Base-by-base conservation (phyloP, 1,284 basidiomycete genomes). In the Trichosporon sp. region DNA sequence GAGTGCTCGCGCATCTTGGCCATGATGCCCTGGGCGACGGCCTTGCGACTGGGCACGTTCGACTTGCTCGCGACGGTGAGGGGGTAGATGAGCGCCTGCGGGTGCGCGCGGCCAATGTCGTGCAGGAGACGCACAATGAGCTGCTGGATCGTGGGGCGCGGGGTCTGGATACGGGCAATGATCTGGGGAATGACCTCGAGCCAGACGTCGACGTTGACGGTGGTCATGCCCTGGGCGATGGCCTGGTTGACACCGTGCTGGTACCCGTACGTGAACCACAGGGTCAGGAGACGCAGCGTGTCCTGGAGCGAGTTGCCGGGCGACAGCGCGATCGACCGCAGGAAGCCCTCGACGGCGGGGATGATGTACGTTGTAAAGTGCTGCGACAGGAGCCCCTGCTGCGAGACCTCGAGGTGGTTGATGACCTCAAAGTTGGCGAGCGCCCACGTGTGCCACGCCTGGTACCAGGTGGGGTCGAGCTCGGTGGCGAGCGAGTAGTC, bases 381-480 rank as follows among this genome's bases (percentile, higher is more conserved):
- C 51, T 87, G 87, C 13, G 89, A 87, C 1, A 89, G 88, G n/a
- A 92, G 82, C 66, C 92, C 91, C n/a, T 86, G 84, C 74, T 88
- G 87, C 75, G 90, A 88, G 65, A 84, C 87, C 79, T 96, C 93
- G 72, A 94, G 84, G 76, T 90, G 88, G n/a, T 88, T 87, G 69
- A 99, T 91, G 71, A 98, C 93, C 73, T 98, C 94, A 74, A 97
- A 97, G 81, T 98, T 98, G 12, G 95, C 92, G 69, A 99, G 85
- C 6, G 97, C 96, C 95, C 95, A 99, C 0, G 94, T 95, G 81
- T 99, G 96, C 96, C 96, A 98, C 18, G 96, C 97, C 83, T 98
- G 98, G 84, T 98, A 98, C 96, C 96, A 99, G 51, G 87, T 87
- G 6, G 91, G 88, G 81, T 99, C 97, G 72, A 94, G 93, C 78